Conservation (phyloP, 768 basidiomycete genomes). For the Mycena sanguinolenta region DNA sequence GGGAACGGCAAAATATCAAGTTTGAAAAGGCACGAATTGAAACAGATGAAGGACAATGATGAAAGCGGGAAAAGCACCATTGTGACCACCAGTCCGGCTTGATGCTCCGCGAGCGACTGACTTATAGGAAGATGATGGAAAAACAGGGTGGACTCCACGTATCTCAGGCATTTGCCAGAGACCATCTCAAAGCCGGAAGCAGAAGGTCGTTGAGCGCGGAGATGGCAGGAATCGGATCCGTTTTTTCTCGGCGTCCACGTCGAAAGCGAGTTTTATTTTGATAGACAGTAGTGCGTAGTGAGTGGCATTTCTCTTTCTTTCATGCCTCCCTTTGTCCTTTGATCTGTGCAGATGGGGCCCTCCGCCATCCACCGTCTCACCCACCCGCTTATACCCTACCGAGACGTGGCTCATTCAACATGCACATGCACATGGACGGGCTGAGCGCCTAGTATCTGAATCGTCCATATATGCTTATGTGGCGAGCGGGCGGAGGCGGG, state of each 20-base stretch:
- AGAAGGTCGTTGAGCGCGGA: conserved; percentile 70
- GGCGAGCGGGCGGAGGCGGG: too few relatives aligned
- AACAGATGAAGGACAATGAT: too few relatives aligned
- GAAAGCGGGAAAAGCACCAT: conserved; percentile 71
- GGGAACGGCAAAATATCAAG: too few relatives aligned
- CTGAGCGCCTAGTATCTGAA: too few relatives aligned
- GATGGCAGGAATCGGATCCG: conserved; percentile 64
- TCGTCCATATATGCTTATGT: too few relatives aligned
- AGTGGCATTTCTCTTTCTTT: conserved; percentile 42
- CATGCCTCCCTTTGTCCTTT: conserved; percentile 69
- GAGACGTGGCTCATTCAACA: too few relatives aligned
- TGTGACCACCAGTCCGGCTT: conserved; percentile 76
- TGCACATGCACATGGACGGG: too few relatives aligned
- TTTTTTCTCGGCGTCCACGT: conserved; percentile 47
- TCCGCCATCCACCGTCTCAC: too few relatives aligned
- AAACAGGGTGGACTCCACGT: too few relatives aligned
- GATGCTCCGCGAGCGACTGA: conserved; percentile 68
- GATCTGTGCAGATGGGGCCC: conserved; percentile 67
- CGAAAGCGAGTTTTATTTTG: conserved; percentile 75
- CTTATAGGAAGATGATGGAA: conserved; percentile 74
- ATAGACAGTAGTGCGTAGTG: conserved; percentile 86
- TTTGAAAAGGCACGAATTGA: too few relatives aligned
- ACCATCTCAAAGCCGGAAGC: neutral
- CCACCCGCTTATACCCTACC: too few relatives aligned
- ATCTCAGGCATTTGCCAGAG: conserved; percentile 4